Conservation (phyloP, 2,329 filamentous ascomycete species). For the Alternaria solani region DNA sequence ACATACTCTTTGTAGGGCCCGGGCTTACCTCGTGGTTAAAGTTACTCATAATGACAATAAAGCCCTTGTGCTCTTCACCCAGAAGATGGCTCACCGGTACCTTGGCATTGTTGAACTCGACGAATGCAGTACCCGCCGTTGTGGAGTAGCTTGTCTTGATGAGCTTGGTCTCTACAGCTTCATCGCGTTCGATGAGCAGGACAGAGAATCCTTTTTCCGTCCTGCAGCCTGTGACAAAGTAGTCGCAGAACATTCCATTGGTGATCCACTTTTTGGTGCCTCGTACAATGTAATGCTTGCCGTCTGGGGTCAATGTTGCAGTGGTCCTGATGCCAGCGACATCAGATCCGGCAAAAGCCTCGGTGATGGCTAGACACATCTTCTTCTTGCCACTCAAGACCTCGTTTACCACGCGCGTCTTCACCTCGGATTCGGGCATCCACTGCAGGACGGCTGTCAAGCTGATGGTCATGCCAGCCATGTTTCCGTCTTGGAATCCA, state of each 20-base stretch:
- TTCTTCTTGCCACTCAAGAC: constrained; percentile 84
- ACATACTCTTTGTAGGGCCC: no score
- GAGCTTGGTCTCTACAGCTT: constrained; percentile 76
- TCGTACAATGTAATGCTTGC: constrained; percentile 67
- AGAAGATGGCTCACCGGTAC: constrained; percentile 81
- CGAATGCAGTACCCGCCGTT: constrained; percentile 77
- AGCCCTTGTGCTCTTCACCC: constrained; percentile 85
- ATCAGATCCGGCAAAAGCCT: constrained; percentile 86
- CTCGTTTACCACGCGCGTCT: constrained; percentile 73
- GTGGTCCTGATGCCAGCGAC: constrained; percentile 83
- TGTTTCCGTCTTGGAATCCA: constrained; percentile 86
- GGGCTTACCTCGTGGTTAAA: constrained; percentile 77
- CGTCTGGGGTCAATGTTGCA: constrained; percentile 57
- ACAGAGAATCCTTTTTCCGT: constrained; percentile 83
- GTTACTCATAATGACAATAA: constrained; percentile 83
- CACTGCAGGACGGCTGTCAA: constrained; percentile 82
- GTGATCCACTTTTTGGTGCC: constrained; percentile 87
- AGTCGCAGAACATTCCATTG: constrained; percentile 80
- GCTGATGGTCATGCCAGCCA: constrained; percentile 86
- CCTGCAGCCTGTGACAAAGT: constrained; percentile 82
- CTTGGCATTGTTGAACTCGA: constrained; percentile 87
- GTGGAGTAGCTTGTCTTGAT: constrained; percentile 86
- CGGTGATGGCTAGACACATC: constrained; percentile 86
- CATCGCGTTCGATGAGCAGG: constrained; percentile 75
- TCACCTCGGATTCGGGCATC: constrained; percentile 71